Evolutionary conservation across 1,284 basidiomycete genomes (phyloP).

Genomic region (Microbotryum intermedium): DNA sequence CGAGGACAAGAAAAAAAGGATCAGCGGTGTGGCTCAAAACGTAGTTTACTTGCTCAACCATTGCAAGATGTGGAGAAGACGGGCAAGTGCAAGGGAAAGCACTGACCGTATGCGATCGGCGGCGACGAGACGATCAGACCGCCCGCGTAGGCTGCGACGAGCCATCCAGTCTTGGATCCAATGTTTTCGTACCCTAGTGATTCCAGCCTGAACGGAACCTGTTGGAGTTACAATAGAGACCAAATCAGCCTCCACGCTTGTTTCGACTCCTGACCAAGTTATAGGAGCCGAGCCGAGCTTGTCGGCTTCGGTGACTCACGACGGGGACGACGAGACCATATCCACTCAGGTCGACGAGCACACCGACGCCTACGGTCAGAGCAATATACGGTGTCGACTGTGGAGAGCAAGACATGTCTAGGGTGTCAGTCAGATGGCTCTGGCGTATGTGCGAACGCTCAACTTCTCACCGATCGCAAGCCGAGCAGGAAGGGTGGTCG

Average conservation of each 20-base stretch:
- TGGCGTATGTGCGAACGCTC: too few species aligned
- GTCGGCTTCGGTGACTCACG: background rate
- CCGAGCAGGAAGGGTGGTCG: slow-evolving; percentile 8
- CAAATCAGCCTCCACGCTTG: too few species aligned
- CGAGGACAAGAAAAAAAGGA: too few species aligned
- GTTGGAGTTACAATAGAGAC: slow-evolving; percentile 14
- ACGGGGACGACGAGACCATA: slow-evolving; percentile 8
- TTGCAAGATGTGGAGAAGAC: too few species aligned
- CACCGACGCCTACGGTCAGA: slow-evolving; percentile 15
- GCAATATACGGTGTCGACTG: slow-evolving; percentile 14
- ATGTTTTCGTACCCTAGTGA: slow-evolving; percentile 30
- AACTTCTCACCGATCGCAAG: background rate
- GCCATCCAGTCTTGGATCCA: slow-evolving; percentile 30
- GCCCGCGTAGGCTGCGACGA: slow-evolving; percentile 29
- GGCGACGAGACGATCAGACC: slow-evolving; percentile 29
- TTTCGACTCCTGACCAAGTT: background rate
- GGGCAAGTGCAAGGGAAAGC: too few species aligned
- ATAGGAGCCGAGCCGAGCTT: slow-evolving; percentile 2
- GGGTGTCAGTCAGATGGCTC: too few species aligned
- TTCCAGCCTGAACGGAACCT: slow-evolving; percentile 29
- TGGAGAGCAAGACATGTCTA: too few species aligned
- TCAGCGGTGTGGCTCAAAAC: too few species aligned
- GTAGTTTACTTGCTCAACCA: too few species aligned
- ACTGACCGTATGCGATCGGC: slow-evolving; percentile 12
- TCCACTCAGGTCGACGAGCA: slow-evolving; percentile 17